Percentiles rank a stretch among this genome's conserved stretches.
phyloP scores from a whole-genome alignment of 2,329 filamentous ascomycete genomes.

The Pseudocercospora crystallina region DNA sequence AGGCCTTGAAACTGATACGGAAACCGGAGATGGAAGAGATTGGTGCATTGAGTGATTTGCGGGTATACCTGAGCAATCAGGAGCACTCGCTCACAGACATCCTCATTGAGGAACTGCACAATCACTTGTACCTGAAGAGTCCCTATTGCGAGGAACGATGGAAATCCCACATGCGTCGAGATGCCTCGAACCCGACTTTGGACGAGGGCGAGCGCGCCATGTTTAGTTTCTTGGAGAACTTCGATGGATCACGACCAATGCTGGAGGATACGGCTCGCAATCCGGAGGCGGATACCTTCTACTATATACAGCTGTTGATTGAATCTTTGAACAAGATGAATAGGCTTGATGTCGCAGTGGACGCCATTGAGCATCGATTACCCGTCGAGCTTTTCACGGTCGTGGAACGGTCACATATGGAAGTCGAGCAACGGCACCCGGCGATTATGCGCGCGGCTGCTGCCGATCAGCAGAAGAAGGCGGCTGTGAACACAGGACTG shows the following conservation, averaged over 20 bases:
- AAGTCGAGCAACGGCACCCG: constrained; percentile 91
- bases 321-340: constrained; percentile 90
- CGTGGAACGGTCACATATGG: constrained; percentile 90
- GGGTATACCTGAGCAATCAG: constrained; percentile 87
- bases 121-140: constrained; percentile 95
- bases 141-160: constrained; percentile 96
- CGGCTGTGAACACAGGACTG: constrained; percentile 36
- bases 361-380: constrained; percentile 86
- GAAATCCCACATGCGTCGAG: constrained; percentile 73
- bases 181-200: constrained; percentile 20
- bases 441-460: constrained; percentile 62
- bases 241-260: constrained; percentile 58
- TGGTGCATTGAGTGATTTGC: constrained; percentile 80
- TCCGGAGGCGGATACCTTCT: constrained; percentile 91
- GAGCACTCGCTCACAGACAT: constrained; percentile 92
- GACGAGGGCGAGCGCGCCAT: constrained; percentile 55
- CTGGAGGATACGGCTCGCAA: constrained; percentile 89
- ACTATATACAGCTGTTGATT: constrained; percentile 83
- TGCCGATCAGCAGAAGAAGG: constrained; percentile 46
- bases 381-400: constrained; percentile 92
- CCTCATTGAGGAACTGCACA: constrained; percentile 92
- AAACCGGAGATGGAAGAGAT: constrained; percentile 90
- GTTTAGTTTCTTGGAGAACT: constrained; percentile 57
- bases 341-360: constrained; percentile 78
- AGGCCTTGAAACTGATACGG: constrained; percentile 77